phyloP scores from a whole-genome alignment of 768 basidiomycete genomes.

The Albatrellus ellisii region DNA sequence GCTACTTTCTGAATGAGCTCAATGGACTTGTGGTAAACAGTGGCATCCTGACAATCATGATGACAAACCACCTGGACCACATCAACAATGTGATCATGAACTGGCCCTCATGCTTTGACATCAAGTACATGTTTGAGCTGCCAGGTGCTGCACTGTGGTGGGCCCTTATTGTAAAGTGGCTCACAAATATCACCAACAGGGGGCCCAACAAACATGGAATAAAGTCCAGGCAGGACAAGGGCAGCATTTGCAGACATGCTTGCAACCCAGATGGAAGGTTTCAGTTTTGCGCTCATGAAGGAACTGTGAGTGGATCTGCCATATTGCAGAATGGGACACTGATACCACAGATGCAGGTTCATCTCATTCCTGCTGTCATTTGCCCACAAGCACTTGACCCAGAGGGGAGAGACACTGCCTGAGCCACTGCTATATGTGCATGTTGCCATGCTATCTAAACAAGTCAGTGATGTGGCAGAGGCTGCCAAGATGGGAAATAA shows the following conservation, averaged over 20 bases:
- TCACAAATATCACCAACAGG: background rate
- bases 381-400: background rate
- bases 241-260: conserved; percentile 21
- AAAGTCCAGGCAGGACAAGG: conserved; percentile 17
- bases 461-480: background rate
- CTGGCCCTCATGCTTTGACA: conserved; percentile 30
- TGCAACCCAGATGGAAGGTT: conserved; percentile 26
- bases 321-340: background rate
- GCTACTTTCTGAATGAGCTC: conserved; percentile 30
- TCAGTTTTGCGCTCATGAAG: conserved; percentile 33
- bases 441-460: background rate
- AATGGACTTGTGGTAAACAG: conserved; percentile 23
- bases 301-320: conserved; percentile 18
- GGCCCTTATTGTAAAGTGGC: conserved; percentile 16
- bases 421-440: background rate
- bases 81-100: conserved; percentile 29
- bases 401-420: background rate
- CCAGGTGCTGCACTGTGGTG: conserved; percentile 21
- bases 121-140: conserved; percentile 28
- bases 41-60: conserved; percentile 19
- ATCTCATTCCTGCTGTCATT: background rate
- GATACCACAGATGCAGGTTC: background rate
- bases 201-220: conserved; percentile 8
- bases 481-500: background rate
- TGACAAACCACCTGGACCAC: conserved; percentile 25